Evolutionary conservation across 164 flowering plant species (phyloP).

Genomic region (Dillenia suffruticosa): DNA sequence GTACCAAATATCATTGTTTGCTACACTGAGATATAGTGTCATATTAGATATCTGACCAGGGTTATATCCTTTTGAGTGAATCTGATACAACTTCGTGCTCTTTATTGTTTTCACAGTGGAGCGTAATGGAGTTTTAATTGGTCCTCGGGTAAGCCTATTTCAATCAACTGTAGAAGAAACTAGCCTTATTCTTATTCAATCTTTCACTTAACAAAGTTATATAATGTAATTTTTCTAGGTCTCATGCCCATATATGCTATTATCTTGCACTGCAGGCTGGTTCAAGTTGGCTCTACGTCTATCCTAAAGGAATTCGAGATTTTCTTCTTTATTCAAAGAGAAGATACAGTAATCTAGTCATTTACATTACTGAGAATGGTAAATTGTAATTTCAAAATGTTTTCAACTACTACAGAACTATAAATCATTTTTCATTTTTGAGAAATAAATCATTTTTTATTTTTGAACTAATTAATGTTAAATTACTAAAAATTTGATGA

Average conservation of each 20-base stretch:
- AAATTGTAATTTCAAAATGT: background rate
- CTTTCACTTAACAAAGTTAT: background rate
- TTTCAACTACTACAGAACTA: background rate
- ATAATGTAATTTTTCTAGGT: too few species aligned
- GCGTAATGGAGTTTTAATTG: conserved; percentile 16
- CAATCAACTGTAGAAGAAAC: background rate
- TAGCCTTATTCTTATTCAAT: background rate
- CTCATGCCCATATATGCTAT: background rate
- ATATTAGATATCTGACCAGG: background rate
- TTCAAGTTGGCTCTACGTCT: conserved; percentile 26
- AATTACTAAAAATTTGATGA: background rate
- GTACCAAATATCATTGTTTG: too few species aligned
- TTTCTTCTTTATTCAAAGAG: conserved; percentile 29
- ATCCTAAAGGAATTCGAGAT: conserved; percentile 38
- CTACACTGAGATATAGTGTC: background rate
- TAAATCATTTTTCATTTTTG: background rate
- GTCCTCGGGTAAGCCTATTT: conserved; percentile 7
- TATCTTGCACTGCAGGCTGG: conserved; percentile 14
- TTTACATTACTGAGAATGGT: conserved; percentile 66
- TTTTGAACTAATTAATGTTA: background rate
- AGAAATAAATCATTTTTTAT: background rate
- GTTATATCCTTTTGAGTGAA: too few species aligned
- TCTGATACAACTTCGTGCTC: background rate
- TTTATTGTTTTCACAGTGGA: conserved; percentile 6
- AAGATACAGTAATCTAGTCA: conserved; percentile 33